Evolutionary conservation across 768 basidiomycete genomes (phyloP), one percentile per base, ranked within the genome.

Genomic region (Porpolomopsis calyptriformis): DNA sequence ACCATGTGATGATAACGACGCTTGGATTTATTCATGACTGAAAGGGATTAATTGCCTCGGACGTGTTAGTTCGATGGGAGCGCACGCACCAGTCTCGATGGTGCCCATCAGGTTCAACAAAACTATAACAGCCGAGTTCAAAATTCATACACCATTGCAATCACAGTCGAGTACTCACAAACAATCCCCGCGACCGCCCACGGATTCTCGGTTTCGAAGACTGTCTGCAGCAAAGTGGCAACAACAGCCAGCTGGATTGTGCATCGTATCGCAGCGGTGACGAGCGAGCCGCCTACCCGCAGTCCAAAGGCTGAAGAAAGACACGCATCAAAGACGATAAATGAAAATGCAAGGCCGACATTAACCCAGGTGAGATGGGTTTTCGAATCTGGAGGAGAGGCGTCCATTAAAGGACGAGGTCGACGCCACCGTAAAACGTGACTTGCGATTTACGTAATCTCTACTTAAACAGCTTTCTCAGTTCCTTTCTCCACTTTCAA

Each of bases 11-110:
- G 56, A 57, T 80, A 86, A 18, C 89, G 68, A 47, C 77, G 73
- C 54, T 81, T 78, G 3, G 83, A 76, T 60, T 87, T 90, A 66
- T 90, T 87, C 35, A 82, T 71, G 10, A 88, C 85, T 85, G 40
- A n/a, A 4, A 19, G 18, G 26, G n/a, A 41, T 34, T 14, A 45
- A 19, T 36, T 22, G 27, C 7, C 44, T 23, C 18, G 14, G 11
- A 47, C 34, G 49, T 12, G 31, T 25, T 37, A 38, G 26, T n/a
- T n/a, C 45, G 23, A 40, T n/a, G 10, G 41, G 4, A 41, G 4
- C 22, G 18, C n/a, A 64, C 73, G 47, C 49, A 81, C 85, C 85
- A 11, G 78, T 78, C 52, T 91, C 89, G 38, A 80, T 67, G 0
- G 89, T 85, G 4, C 85, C 87, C 53, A 91, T 64, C 3, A 85